Conservation (phyloP, 2,329 filamentous ascomycete species). For the Onygenales sp. region DNA sequence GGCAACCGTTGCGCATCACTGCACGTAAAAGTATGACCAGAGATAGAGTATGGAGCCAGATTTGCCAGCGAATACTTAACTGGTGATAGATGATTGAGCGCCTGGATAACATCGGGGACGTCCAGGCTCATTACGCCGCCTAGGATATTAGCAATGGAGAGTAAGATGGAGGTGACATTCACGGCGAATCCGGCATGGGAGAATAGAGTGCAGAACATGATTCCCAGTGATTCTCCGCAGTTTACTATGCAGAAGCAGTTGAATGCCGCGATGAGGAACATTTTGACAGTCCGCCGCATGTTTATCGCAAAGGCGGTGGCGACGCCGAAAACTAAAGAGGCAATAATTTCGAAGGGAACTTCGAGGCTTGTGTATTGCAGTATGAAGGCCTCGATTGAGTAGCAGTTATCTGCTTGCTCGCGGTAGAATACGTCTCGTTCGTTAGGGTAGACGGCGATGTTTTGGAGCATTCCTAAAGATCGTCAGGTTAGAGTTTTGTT, state of each 20-base stretch:
- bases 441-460: constrained; percentile 62
- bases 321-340: constrained; percentile 56
- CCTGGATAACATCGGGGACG: constrained; percentile 56
- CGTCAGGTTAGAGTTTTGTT: neutral
- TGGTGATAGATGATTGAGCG: constrained; percentile 62
- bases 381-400: constrained; percentile 62
- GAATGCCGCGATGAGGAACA: constrained; percentile 60
- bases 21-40: constrained; percentile 55
- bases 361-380: constrained; percentile 61
- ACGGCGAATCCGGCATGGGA: constrained; percentile 66
- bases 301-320: constrained; percentile 57
- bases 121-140: constrained; percentile 61
- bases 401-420: constrained; percentile 65
- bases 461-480: constrained; percentile 61
- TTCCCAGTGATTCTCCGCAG: constrained; percentile 66
- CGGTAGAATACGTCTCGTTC: constrained; percentile 70
- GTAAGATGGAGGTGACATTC: constrained; percentile 59
- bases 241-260: constrained; percentile 64
- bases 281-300: constrained; percentile 50
- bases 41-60: constrained; percentile 56
- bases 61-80: constrained; percentile 61
- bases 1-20: constrained; percentile 49
- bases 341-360: constrained; percentile 60
- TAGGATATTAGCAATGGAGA: constrained; percentile 63
- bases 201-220: constrained; percentile 72